Percentiles rank a stretch among this genome's conserved stretches.
Conservation (phyloP, 2,329 filamentous ascomycete genomes). For the Calonectria ilicicola region DNA sequence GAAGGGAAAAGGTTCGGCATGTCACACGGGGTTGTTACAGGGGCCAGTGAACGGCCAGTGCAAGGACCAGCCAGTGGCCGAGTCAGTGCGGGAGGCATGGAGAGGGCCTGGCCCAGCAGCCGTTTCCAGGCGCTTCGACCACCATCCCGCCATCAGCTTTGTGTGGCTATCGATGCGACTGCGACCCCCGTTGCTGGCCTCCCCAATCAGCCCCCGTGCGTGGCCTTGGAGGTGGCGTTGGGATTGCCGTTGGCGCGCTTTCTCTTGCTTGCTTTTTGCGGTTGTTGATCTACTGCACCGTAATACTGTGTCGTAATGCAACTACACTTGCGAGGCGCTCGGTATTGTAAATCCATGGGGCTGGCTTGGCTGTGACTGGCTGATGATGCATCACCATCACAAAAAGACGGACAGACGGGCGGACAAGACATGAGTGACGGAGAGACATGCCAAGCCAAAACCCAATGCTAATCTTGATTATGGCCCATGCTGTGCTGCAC, state of each 20-base stretch:
- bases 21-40: slow-evolving; percentile 16
- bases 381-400: too few species aligned
- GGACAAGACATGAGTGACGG: neutral
- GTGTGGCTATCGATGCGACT: neutral
- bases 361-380: neutral
- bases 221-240: slow-evolving; percentile 8
- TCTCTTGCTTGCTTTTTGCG: neutral
- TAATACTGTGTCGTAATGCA: slow-evolving; percentile 11
- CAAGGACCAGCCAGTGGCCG: slow-evolving; percentile 5
- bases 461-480: neutral
- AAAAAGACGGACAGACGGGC: too few species aligned
- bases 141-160: neutral
- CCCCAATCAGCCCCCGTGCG: slow-evolving; percentile 1
- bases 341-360: slow-evolving; percentile 23
- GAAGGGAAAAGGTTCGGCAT: slow-evolving; percentile 17
- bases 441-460: neutral
- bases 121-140: slow-evolving; percentile 23
- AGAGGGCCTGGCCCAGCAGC: neutral
- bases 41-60: slow-evolving; percentile 8
- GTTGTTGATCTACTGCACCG: neutral
- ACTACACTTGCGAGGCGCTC: slow-evolving; percentile 8
- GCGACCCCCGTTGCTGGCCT: neutral
- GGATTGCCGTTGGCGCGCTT: neutral
- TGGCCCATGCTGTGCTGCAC: neutral
- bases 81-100: neutral